These are phyloP conservation scores for Chrysosporium keratinophilum DNA, from an alignment of 2,329 filamentous ascomycete species.

Conservation along the genomic window DNA sequence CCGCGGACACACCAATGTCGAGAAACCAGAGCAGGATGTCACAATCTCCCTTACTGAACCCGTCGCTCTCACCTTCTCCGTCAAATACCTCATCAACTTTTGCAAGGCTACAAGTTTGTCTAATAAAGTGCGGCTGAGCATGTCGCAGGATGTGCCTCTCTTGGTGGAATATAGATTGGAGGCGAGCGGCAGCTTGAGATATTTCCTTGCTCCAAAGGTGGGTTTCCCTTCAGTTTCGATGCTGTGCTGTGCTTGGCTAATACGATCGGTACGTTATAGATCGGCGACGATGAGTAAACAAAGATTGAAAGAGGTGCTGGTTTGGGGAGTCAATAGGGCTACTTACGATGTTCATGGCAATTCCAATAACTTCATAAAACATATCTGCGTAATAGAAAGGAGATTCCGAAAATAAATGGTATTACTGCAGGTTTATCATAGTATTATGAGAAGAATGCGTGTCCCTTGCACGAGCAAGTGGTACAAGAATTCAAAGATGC, in stretches of 20 bases:
- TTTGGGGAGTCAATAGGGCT: neutral
- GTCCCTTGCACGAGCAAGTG: no score
- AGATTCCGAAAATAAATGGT: no score
- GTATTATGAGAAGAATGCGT: no score
- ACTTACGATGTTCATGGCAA: neutral
- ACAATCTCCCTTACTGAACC: slow-evolving; percentile 86
- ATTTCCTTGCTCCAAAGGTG: slow-evolving; percentile 98
- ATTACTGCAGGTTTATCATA: no score
- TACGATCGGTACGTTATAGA: slow-evolving; percentile 39
- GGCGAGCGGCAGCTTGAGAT: slow-evolving; percentile 80
- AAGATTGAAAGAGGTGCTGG: neutral
- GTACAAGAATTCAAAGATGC: no score
- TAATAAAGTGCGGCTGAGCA: slow-evolving; percentile 72
- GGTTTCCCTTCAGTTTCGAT: slow-evolving; percentile 22
- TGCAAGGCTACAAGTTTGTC: slow-evolving; percentile 92
- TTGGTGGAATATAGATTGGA: slow-evolving; percentile 81
- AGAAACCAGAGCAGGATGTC: slow-evolving; percentile 77
- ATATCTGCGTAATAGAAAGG: no score
- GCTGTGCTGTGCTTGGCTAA: slow-evolving; percentile 27
- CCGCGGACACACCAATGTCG: slow-evolving; percentile 75
- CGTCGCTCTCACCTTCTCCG: slow-evolving; percentile 88
- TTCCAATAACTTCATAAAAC: no score
- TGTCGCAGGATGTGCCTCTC: slow-evolving; percentile 92
- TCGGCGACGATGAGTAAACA: slow-evolving; percentile 46
- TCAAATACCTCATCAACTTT: slow-evolving; percentile 99